A percentile compares a stretch with the other conserved stretches of the same genome.
These are phyloP conservation scores for Aspergillus persii DNA, from an alignment of 2,329 filamentous ascomycete genomes.

Conservation along the genomic window DNA sequence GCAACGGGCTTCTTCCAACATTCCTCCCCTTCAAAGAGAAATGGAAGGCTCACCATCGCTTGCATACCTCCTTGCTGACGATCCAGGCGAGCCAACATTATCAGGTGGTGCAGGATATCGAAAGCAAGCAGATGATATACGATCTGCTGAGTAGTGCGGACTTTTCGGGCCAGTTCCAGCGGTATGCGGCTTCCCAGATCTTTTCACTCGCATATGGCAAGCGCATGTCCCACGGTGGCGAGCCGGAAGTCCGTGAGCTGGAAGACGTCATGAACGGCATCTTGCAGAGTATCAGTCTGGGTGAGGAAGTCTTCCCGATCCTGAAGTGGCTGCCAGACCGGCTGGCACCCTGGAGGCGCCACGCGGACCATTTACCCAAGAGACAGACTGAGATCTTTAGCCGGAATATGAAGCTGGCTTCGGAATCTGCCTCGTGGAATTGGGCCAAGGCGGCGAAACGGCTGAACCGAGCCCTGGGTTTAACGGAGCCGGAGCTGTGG, in stretches of 20 bases:
- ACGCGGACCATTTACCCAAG: background rate
- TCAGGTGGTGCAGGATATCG: too few relatives aligned
- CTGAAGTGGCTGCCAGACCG: slow-evolving; percentile 2
- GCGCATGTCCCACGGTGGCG: slow-evolving; percentile 7
- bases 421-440: background rate
- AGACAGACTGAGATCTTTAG: background rate
- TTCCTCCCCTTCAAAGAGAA: too few relatives aligned
- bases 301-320: slow-evolving; percentile 3
- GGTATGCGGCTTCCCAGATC: slow-evolving; percentile 4
- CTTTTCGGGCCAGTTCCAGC: too few relatives aligned
- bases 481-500: slow-evolving; percentile 2
- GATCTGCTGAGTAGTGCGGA: too few relatives aligned
- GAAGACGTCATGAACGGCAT: slow-evolving; percentile 29
- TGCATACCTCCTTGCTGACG: too few relatives aligned
- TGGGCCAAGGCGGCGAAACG: background rate
- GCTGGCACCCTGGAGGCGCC: slow-evolving; percentile 1
- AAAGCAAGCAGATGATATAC: too few relatives aligned
- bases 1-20: too few relatives aligned
- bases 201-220: slow-evolving; percentile 18
- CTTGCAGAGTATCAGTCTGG: slow-evolving; percentile 27
- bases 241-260: slow-evolving; percentile 10
- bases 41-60: too few relatives aligned
- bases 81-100: too few relatives aligned
- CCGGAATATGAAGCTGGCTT: background rate
- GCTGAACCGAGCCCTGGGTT: background rate